Evolutionary conservation across 495 filamentous ascomycete genomes (phyloP).

Genomic region (Sphaerosporella brunnea): DNA sequence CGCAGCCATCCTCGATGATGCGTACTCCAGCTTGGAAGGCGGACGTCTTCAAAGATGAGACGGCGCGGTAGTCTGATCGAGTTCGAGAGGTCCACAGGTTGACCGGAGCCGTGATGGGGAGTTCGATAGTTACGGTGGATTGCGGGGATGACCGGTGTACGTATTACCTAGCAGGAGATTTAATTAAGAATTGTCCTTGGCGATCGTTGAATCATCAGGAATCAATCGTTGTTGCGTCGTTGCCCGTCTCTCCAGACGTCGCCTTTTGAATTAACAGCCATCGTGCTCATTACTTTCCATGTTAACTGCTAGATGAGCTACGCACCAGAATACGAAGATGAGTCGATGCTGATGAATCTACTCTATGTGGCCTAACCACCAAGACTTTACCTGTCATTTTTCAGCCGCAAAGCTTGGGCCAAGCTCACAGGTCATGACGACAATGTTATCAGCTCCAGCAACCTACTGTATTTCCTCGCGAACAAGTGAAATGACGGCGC

Average conservation of each 20-base stretch:
- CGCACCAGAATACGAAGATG: too few species aligned
- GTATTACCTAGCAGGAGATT: too few species aligned
- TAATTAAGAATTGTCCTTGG: neutral
- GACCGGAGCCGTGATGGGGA: neutral
- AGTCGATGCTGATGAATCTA: neutral
- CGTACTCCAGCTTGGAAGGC: constrained; percentile 3
- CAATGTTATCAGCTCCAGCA: too few species aligned
- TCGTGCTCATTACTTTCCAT: too few species aligned
- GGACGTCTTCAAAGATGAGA: neutral
- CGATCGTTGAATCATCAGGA: neutral
- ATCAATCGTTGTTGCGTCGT: neutral
- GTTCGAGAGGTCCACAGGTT: neutral
- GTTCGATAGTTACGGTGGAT: neutral
- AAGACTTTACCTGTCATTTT: neutral
- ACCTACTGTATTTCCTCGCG: too few species aligned
- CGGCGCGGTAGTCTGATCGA: neutral
- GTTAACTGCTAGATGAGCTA: too few species aligned
- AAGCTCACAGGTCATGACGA: neutral
- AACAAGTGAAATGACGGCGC: too few species aligned
- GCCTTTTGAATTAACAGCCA: neutral
- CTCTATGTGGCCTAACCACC: neutral
- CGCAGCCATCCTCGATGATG: constrained; percentile 50
- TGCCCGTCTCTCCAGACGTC: neutral
- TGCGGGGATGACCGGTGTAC: neutral
- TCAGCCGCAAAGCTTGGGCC: neutral